Evolutionary conservation across 495 filamentous ascomycete genomes (phyloP), one percentile per base, ranked within the genome.

Genomic region (Pyrenula aspistea): DNA sequence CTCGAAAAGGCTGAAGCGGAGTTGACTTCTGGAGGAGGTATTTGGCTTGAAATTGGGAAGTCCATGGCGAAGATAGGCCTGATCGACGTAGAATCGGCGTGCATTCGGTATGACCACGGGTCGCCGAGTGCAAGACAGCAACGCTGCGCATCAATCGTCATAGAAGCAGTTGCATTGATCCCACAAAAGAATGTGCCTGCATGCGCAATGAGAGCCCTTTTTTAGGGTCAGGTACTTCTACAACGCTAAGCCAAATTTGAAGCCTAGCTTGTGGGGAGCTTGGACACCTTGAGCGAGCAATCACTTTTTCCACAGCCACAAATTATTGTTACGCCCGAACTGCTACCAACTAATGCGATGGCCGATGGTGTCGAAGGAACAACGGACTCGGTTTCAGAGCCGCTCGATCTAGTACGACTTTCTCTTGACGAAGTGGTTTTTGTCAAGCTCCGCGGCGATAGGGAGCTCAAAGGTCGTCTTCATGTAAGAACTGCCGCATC

Each of bases 351-450:
- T 10, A 55, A 53, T 20, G 21, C 42, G 67, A 91, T 91, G 87
- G 83, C 88, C 63, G 88, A 89, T 63, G 77, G 70, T 24, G 86
- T 84, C 64, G 86, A 90, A 63, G 76, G 75, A 57, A 72, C 77
- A 57, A 66, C 76, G 51, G 66, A 74, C 47, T 72, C 87, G 53
- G 87, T 89, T 42, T 83, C 88, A 2, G 91, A 95, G 71, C 91
- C 91, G 51, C 84, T 99, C 59, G 94, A 97, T 68, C 83, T 99
- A 15, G 93, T 99, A 57, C 88, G 90, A 53, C 80, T 99, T 52
- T 90, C 88, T 58, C 78, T 99, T 15, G 91, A 96, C 67, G 94
- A 99, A 68, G 82, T 91, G 51, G 93, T 99, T 24, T 95, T 95
- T 71, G 92, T 99, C 59, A 97, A 96, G 79, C 75, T 99, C 25